A percentile compares a stretch with the other conserved stretches of the same genome.
These are phyloP conservation scores for Trapa bicornis DNA, from an alignment of 345 rosid genomes.

Conservation along the genomic window DNA sequence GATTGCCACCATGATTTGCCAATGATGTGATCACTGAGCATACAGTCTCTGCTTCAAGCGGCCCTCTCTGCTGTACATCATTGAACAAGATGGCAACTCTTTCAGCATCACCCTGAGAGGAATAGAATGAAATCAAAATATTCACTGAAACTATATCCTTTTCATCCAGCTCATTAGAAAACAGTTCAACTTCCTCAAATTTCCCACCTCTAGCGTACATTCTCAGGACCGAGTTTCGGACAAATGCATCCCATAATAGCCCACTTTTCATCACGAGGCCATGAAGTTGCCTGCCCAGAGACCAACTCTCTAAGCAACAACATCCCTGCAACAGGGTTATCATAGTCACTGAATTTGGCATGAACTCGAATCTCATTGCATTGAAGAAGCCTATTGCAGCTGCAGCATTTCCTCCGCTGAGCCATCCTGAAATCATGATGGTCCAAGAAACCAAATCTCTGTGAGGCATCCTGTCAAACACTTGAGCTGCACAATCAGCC, in stretches of 20 bases:
- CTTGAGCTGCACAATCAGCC: conserved; percentile 6
- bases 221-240: conserved; percentile 22
- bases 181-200: conserved; percentile 15
- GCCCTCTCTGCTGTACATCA: conserved; percentile 14
- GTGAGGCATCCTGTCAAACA: conserved; percentile 23
- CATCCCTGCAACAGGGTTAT: conserved; percentile 28
- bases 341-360: conserved; percentile 24
- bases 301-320: conserved; percentile 8
- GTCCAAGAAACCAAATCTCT: conserved; percentile 34
- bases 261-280: conserved; percentile 20
- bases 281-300: conserved; percentile 19
- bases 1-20: conserved; percentile 10
- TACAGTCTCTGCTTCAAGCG: conserved; percentile 15
- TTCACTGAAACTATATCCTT: conserved; percentile 27
- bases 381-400: conserved; percentile 17
- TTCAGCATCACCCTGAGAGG: conserved; percentile 10
- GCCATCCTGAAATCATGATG: conserved; percentile 20
- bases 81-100: conserved; percentile 4
- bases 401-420: conserved; percentile 12
- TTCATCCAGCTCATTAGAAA: conserved; percentile 11
- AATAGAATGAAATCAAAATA: conserved; percentile 19
- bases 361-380: conserved; percentile 16
- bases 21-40: conserved; percentile 14
- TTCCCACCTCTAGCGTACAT: conserved; percentile 12
- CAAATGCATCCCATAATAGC: conserved; percentile 13